Conservation (phyloP, 139 green algal species). For the Tetraselmis striata region DNA sequence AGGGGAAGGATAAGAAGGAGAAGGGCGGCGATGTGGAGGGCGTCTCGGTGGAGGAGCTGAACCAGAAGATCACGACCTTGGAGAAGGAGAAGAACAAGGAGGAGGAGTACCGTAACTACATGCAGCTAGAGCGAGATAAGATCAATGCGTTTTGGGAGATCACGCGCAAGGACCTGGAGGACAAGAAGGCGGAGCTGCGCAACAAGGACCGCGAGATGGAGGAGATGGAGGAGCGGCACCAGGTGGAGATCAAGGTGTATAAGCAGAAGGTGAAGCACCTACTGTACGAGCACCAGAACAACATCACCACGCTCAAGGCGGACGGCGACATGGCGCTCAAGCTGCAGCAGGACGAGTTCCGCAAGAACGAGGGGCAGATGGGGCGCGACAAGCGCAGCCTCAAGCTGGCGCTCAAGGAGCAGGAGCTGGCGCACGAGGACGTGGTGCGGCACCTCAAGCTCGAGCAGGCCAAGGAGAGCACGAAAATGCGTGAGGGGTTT, state of each 20-base stretch:
- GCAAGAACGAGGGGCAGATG: slow-evolving; percentile 53
- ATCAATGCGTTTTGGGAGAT: slow-evolving; percentile 91
- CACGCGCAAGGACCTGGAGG: slow-evolving; percentile 81
- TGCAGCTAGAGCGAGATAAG: slow-evolving; percentile 90
- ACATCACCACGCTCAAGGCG: slow-evolving; percentile 75
- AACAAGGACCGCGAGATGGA: slow-evolving; percentile 86
- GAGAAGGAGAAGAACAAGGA: slow-evolving; percentile 84
- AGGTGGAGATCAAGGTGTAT: slow-evolving; percentile 86
- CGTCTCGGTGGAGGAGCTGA: slow-evolving; percentile 67
- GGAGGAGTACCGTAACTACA: slow-evolving; percentile 83
- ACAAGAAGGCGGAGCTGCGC: slow-evolving; percentile 65
- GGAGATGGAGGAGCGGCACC: slow-evolving; percentile 81
- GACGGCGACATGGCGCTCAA: slow-evolving; percentile 74
- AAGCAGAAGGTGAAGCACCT: slow-evolving; percentile 95
- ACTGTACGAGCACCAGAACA: slow-evolving; percentile 88
- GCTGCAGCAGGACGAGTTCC: slow-evolving; percentile 61
- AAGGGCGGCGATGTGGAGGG: slow-evolving; percentile 48
- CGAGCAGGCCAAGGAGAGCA: slow-evolving; percentile 84
- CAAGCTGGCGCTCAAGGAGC: slow-evolving; percentile 70
- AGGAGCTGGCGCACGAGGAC: slow-evolving; percentile 77
- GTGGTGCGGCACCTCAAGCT: slow-evolving; percentile 68
- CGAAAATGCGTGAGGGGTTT: slow-evolving; percentile 81
- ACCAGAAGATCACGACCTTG: slow-evolving; percentile 63
- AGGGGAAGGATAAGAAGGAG: slow-evolving; percentile 33
- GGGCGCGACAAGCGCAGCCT: slow-evolving; percentile 70